Evolutionary conservation across 768 basidiomycete genomes (phyloP), one percentile per base, ranked within the genome.

Genomic region (Suillus discolor): DNA sequence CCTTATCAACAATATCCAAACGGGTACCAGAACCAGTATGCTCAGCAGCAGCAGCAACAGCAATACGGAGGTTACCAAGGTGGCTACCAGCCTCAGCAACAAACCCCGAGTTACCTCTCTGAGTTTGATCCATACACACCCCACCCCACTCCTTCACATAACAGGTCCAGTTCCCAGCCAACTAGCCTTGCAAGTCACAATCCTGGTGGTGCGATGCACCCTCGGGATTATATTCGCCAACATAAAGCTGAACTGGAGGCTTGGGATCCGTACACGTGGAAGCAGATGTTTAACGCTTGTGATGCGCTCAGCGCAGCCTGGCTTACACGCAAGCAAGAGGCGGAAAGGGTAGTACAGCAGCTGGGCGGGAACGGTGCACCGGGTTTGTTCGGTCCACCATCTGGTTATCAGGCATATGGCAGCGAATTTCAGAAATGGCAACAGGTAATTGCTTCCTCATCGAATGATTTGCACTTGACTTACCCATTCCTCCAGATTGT

Each of bases 261-360:
- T 8, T 93, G 91, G 91, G 89, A 92, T 69, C 44, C 76, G 8
- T 85, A 84, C 64, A 78, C 88, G 15, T 93, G 91, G 91, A 92
- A 88, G 74, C 89, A 91, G 77, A 79, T 88, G 44, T 74, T 91
- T 36, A 77, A 76, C 65, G 71, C 84, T 0, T 90, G 92, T 65
- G 89, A 93, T 62, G 78, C 79, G 13, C 82, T 94, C 69, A 89
- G 88, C 76, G 75, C 77, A 28, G 83, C 88, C 1, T 94, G 92
- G 92, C 85, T 84, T 54, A 68, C 61, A 38, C 80, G 89, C 64
- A 89, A 86, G 73, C 79, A 77, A 59, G 88, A 90, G 67, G 75
- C 90, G 18, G 82, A 82, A 65, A 75, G 73, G 31, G 39, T 83
- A 83, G 71, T 74, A 84, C 63, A 79, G 74, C 74, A 80, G 74